Conservation (phyloP, 331 rosid species). For the Rosa hybrid region DNA sequence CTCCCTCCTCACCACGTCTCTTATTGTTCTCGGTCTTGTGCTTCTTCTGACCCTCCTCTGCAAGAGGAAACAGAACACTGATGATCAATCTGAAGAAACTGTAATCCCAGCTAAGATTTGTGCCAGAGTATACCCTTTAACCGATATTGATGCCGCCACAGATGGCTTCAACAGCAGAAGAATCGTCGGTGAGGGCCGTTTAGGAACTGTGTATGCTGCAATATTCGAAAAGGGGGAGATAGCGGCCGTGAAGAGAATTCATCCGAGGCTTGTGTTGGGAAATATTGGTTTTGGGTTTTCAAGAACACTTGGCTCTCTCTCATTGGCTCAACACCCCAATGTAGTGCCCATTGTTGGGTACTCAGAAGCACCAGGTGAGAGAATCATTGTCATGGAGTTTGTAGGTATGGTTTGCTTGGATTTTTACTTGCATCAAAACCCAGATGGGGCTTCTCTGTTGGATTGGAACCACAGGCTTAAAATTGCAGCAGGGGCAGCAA, state of each 20-base stretch:
- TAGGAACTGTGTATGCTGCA: slow-evolving; percentile 82
- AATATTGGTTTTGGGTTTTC: slow-evolving; percentile 77
- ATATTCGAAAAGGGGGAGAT: slow-evolving; percentile 35
- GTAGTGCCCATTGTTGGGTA: slow-evolving; percentile 71
- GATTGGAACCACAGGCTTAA: slow-evolving; percentile 66
- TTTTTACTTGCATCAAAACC: slow-evolving; percentile 64
- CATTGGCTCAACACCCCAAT: slow-evolving; percentile 75
- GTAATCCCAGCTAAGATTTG: slow-evolving; percentile 37
- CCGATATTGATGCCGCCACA: slow-evolving; percentile 62
- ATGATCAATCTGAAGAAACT: slow-evolving; percentile 45
- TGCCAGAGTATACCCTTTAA: slow-evolving; percentile 51
- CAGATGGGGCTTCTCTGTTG: slow-evolving; percentile 53
- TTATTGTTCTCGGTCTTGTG: slow-evolving; percentile 43
- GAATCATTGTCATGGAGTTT: slow-evolving; percentile 67
- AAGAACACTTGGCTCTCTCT: slow-evolving; percentile 51
- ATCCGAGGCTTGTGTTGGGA: slow-evolving; percentile 64
- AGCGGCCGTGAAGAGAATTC: slow-evolving; percentile 71
- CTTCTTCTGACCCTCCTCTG: slow-evolving; percentile 44
- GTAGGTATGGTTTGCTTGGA: slow-evolving; percentile 57
- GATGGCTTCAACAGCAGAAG: slow-evolving; percentile 72
- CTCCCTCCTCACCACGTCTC: slow-evolving; percentile 48
- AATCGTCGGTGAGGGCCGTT: slow-evolving; percentile 68
- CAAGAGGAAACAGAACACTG: slow-evolving; percentile 44
- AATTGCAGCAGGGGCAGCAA: slow-evolving; percentile 79
- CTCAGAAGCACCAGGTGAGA: slow-evolving; percentile 89